Evolutionary conservation across 768 basidiomycete genomes (phyloP), one percentile per base, ranked within the genome.

Genomic region (Suillus luteus): DNA sequence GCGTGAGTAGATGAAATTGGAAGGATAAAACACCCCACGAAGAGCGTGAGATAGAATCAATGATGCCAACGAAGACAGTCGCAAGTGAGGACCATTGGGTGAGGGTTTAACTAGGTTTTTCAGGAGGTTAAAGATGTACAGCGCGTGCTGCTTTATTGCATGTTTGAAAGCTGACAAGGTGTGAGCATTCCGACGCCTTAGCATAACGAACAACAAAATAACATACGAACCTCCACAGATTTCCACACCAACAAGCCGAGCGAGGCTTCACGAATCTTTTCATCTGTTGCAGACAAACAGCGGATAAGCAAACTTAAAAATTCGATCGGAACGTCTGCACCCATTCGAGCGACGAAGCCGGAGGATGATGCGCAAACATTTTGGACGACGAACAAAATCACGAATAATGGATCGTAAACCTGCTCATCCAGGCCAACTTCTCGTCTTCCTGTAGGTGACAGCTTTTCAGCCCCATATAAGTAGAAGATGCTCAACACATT

Each of bases 1-100:
- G 15, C 90, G 78, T 0, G 96, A 94, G 71, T 96, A 99, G 51
- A 93, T 87, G 74, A 94, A 92, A 59, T 90, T 88, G 2, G 92
- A 88, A 0, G 96, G 95, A 65, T 93, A 90, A 76, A 95, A 96
- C 41, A 96, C 81, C 1, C 86, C 87, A 35, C 90, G 83, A 5
- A 97, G 77, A 2, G 93, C 87, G 66, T 99, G 95, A 3, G 89
- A 82, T 60, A 98, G 82, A 67, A 96, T 84, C 19, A 97, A 85
- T 2, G 93, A 88, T 5, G 88, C 85, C 64, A 91, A 90, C 1
- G 91, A 85, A 0, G 96, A 90, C 0, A 97, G 77, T 5, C 92
- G 86, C 2, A 72, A 77, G 0, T 85, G 78, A 6, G 76, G 71
- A 19, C 78, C 77, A 3, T 73, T 64, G 2, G 75, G 60, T 3